Conservation (phyloP, 345 rosid species). For the Angophora floribunda region DNA sequence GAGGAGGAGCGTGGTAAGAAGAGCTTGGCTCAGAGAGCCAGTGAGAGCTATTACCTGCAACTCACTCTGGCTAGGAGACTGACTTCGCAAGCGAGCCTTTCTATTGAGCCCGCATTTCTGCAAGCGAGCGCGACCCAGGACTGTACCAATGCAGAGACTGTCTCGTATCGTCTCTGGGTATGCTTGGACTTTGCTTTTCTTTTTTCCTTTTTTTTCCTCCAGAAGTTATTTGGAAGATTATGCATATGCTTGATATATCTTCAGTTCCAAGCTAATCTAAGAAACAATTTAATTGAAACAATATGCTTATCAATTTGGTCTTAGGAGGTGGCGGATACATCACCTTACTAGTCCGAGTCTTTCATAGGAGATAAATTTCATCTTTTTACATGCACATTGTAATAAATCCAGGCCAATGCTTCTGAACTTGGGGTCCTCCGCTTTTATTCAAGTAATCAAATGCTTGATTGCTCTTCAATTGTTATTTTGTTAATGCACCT, state of each 20-base stretch:
- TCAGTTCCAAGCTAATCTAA: not conserved
- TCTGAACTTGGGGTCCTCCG: not conserved
- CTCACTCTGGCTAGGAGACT: slow-evolving; percentile 70
- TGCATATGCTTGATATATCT: not conserved
- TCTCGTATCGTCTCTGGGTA: slow-evolving; percentile 93
- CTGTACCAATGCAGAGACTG: slow-evolving; percentile 34
- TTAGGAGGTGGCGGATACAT: not conserved
- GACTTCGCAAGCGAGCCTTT: slow-evolving; percentile 51
- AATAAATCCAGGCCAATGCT: not conserved
- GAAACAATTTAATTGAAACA: not conserved
- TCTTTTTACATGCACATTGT: not conserved
- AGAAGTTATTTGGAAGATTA: not conserved
- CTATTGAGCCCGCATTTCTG: slow-evolving; percentile 22
- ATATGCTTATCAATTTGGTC: not conserved
- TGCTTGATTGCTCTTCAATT: not conserved
- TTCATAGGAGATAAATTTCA: not conserved
- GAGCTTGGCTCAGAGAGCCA: slow-evolving; percentile 30
- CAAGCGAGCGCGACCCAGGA: slow-evolving; percentile 14
- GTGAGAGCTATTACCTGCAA: slow-evolving; percentile 66
- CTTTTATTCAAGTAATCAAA: not conserved
- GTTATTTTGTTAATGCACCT: not conserved
- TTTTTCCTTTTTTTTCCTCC: not conserved
- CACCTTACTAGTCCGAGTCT: not conserved
- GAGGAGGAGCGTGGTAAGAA: slow-evolving; percentile 16
- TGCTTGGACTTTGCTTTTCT: not conserved